Evolutionary conservation across 2,329 filamentous ascomycete species (phyloP).

Genomic region (Epichloe baconii): DNA sequence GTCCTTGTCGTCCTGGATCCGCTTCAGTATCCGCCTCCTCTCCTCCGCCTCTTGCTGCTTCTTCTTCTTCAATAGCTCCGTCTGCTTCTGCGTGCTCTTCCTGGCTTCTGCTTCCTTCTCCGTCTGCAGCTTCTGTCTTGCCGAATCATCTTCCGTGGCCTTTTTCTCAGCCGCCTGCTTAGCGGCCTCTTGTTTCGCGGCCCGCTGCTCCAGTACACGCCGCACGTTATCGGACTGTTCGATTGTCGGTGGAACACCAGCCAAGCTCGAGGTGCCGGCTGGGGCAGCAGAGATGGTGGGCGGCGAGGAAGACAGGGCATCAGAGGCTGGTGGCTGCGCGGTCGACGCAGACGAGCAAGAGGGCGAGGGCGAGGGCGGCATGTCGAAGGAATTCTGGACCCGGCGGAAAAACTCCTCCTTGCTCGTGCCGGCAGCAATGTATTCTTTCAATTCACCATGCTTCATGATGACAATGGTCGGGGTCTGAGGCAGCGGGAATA

Average conservation of each 20-base stretch:
- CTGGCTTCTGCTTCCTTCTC: conserved; percentile 26
- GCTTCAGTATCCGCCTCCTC: conserved; percentile 55
- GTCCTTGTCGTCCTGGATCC: conserved; percentile 64
- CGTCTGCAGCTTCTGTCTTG: conserved; percentile 33
- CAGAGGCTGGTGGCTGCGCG: conserved; percentile 4
- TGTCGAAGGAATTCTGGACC: conserved; percentile 21
- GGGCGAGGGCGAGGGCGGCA: conserved; percentile 10
- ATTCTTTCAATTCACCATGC: conserved; percentile 66
- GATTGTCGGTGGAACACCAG: conserved; percentile 11
- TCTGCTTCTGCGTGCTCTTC: conserved; percentile 29
- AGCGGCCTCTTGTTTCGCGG: conserved; percentile 28
- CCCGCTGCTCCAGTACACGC: conserved; percentile 36
- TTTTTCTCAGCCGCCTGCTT: conserved; percentile 32
- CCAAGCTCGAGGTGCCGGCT: conserved; percentile 8
- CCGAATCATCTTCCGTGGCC: conserved; percentile 37
- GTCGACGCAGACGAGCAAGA: conserved; percentile 6
- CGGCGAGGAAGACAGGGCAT: neutral
- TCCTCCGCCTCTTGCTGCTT: conserved; percentile 56
- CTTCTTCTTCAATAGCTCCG: conserved; percentile 45
- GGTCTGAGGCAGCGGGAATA: conserved; percentile 68
- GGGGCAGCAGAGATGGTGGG: conserved; percentile 4
- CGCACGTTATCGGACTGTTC: conserved; percentile 21
- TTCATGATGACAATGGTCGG: conserved; percentile 71
- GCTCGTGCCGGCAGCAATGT: conserved; percentile 50
- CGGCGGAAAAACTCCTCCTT: conserved; percentile 52